Evolutionary conservation across 257 asterid species (phyloP).

Genomic region (Nicotiana knightiana): DNA sequence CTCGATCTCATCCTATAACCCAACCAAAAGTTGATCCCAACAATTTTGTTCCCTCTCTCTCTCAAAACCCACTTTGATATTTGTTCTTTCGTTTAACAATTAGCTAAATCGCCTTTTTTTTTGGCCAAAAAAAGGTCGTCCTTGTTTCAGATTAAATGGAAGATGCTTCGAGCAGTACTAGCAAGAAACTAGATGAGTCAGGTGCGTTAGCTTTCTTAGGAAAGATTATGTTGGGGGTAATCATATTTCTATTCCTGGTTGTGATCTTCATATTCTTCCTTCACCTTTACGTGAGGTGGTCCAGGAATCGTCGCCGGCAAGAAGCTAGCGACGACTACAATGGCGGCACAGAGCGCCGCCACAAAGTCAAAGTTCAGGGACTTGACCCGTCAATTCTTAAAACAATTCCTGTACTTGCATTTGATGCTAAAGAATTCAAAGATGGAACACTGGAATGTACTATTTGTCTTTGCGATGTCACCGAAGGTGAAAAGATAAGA

Average conservation of each 20-base stretch:
- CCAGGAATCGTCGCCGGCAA: constrained; percentile 57
- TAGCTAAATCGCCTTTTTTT: no score
- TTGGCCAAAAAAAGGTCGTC: background rate
- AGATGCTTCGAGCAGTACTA: constrained; percentile 15
- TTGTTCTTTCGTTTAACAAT: no score
- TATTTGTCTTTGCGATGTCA: constrained; percentile 8
- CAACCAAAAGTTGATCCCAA: no score
- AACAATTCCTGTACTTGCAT: constrained; percentile 8
- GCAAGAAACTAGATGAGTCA: constrained; percentile 31
- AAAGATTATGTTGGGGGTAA: constrained; percentile 59
- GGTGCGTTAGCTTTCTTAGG: constrained; percentile 56
- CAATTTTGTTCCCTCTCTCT: background rate
- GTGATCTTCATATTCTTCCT: constrained; percentile 55
- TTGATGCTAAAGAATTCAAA: background rate
- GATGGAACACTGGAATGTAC: constrained; percentile 7
- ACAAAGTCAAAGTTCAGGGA: background rate
- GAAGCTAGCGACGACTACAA: constrained; percentile 14
- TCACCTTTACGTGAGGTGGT: constrained; percentile 72
- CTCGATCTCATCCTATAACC: no score
- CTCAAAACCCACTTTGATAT: background rate
- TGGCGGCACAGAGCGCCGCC: constrained; percentile 42
- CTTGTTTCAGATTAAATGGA: constrained; percentile 29
- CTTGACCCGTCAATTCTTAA: constrained; percentile 2
- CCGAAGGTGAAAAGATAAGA: constrained; percentile 8
- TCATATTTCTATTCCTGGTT: constrained; percentile 50